Percentiles rank a stretch among this genome's conserved stretches.
phyloP scores from a whole-genome alignment of 1,284 basidiomycete species.

The Exsudoporus floridanus region DNA sequence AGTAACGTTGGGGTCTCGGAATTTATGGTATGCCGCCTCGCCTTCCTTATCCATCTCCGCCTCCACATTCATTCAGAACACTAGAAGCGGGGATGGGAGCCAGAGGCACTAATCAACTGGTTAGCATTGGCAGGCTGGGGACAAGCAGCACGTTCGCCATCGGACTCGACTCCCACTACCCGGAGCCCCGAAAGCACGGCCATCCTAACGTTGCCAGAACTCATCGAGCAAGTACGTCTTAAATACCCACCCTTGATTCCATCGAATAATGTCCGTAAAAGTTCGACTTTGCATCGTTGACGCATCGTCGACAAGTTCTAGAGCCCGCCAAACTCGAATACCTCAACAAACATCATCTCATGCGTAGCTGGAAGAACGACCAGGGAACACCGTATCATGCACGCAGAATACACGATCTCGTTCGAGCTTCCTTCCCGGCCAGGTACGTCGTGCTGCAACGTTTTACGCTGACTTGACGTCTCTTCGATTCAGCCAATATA shows the following conservation, averaged over 20 bases:
- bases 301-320: conserved; percentile 73
- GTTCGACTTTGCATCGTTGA: conserved; percentile 72
- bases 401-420: conserved; percentile 43
- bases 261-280: conserved; percentile 25
- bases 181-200: conserved; percentile 63
- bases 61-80: neutral
- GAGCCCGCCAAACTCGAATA: conserved; percentile 72
- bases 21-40: conserved; percentile 64
- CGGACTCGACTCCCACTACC: conserved; percentile 20
- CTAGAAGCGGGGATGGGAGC: conserved; percentile 82
- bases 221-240: conserved; percentile 56
- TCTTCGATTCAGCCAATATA: conserved; percentile 42
- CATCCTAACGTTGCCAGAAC: conserved; percentile 62
- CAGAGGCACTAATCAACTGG: conserved; percentile 89
- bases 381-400: conserved; percentile 50
- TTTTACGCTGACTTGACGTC: neutral
- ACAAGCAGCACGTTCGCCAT: conserved; percentile 20
- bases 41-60: neutral
- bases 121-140: conserved; percentile 94
- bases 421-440: conserved; percentile 45
- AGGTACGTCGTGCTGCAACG: conserved; percentile 29
- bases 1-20: conserved; percentile 87
- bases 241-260: neutral
- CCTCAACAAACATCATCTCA: conserved; percentile 77
- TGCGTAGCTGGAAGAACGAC: conserved; percentile 44